Evolutionary conservation across 805 yeast species (phyloP).

Genomic region (Lipomyces orientalis): DNA sequence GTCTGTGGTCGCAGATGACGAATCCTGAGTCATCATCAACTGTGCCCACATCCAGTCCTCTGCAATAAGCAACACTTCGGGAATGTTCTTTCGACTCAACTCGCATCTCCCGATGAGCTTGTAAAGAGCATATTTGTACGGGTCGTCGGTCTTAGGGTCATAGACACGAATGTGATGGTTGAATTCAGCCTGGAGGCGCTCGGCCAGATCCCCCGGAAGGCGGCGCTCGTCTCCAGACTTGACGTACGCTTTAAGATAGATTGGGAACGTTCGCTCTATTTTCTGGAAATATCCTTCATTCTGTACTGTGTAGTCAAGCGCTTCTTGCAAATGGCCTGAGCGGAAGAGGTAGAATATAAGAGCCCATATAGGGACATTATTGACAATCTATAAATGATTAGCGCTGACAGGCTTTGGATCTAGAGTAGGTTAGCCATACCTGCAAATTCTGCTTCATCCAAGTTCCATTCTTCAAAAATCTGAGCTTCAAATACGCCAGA

Average conservation of each 20-base stretch:
- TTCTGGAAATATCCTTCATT: conserved; percentile 78
- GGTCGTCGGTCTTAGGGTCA: conserved; percentile 72
- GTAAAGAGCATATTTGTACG: conserved; percentile 87
- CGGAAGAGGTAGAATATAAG: conserved; percentile 81
- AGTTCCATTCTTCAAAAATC: conserved; percentile 50
- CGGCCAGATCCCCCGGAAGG: conserved; percentile 69
- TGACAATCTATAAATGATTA: conserved; percentile 52
- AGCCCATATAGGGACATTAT: conserved; percentile 95
- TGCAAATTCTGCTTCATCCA: conserved; percentile 63
- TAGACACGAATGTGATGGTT: conserved; percentile 76
- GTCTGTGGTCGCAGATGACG: conserved; percentile 22
- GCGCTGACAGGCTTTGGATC: too few species aligned
- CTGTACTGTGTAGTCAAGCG: conserved; percentile 66
- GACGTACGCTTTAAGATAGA: conserved; percentile 74
- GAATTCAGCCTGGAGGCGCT: conserved; percentile 77
- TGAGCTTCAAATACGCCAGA: conserved; percentile 61
- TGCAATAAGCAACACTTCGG: conserved; percentile 73
- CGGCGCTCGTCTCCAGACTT: conserved; percentile 55
- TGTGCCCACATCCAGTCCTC: conserved; percentile 99
- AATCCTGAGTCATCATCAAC: conserved; percentile 60
- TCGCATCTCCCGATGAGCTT: conserved; percentile 91
- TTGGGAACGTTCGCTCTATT: conserved; percentile 82
- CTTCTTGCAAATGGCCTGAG: conserved; percentile 81
- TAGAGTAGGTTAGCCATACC: conserved; percentile 13
- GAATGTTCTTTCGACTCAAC: conserved; percentile 68